Conservation (phyloP, 1,284 basidiomycete species). For the Thecaphora thlaspeos region DNA sequence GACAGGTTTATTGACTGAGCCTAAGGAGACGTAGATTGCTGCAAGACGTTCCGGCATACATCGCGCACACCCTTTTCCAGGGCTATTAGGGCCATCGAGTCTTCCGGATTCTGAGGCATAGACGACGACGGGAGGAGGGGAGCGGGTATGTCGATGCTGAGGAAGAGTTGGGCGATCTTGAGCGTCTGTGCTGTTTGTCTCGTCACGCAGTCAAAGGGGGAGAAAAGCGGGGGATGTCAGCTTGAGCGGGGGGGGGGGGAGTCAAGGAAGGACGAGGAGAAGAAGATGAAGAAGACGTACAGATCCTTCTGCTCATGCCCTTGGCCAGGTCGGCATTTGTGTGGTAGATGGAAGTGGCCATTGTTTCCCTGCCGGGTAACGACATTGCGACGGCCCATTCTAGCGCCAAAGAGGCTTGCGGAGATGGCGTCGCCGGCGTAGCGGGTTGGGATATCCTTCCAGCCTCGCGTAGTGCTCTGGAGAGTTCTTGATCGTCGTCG, state of each 20-base stretch:
- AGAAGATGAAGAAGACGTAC: too few species aligned
- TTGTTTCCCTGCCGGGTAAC: not conserved
- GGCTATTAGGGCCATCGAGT: conserved; percentile 22
- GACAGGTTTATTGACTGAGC: too few species aligned
- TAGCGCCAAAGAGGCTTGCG: conserved; percentile 4
- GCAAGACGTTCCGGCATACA: conserved; percentile 9
- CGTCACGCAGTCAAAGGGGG: too few species aligned
- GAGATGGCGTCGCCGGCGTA: not conserved
- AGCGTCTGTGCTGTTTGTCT: conserved; percentile 18
- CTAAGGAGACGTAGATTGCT: too few species aligned
- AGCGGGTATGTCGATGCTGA: conserved; percentile 32
- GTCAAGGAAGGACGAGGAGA: too few species aligned
- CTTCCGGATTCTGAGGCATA: conserved; percentile 11
- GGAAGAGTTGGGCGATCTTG: conserved; percentile 28
- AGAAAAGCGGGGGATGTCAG: too few species aligned
- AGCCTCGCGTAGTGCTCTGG: conserved; percentile 9
- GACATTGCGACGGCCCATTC: conserved; percentile 39
- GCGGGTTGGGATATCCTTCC: conserved; percentile 3
- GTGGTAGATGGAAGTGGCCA: conserved; percentile 2
- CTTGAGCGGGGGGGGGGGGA: not conserved
- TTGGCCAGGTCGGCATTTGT: conserved; percentile 9
- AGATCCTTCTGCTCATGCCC: not conserved
- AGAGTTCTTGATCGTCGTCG: conserved; percentile 9
- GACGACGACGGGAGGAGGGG: conserved; percentile 5
- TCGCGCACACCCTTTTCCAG: conserved; percentile 34